phyloP scores from a whole-genome alignment of 495 filamentous ascomycete species.

The Chaetomium tenue region DNA sequence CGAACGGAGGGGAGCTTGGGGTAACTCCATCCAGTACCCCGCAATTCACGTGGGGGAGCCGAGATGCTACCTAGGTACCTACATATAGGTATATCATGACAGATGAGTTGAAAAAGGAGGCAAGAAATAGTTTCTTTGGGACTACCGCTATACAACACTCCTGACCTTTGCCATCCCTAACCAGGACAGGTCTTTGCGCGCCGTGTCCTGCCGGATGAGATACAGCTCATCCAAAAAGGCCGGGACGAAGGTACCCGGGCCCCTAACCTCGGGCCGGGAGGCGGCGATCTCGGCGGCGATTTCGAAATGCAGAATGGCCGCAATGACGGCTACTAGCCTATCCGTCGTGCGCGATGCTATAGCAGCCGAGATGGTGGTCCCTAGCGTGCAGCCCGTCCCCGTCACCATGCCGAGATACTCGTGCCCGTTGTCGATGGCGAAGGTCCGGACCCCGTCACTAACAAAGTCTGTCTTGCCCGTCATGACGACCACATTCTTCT shows the following conservation, averaged over 20 bases:
- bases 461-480: constrained; percentile 79
- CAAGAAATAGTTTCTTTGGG: background rate
- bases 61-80: no score
- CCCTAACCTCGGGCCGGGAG: constrained; percentile 58
- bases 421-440: constrained; percentile 74
- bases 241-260: constrained; percentile 85
- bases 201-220: constrained; percentile 50
- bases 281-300: constrained; percentile 80
- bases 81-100: no score
- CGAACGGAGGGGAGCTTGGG: constrained; percentile 13
- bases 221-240: constrained; percentile 75
- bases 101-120: constrained; percentile 8
- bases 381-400: constrained; percentile 84
- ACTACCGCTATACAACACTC: constrained; percentile 9
- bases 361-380: constrained; percentile 74
- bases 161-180: constrained; percentile 55
- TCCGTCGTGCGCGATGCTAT: constrained; percentile 60
- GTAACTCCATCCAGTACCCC: constrained; percentile 26
- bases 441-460: constrained; percentile 67
- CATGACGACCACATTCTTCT: constrained; percentile 77
- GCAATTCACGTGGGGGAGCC: constrained; percentile 17
- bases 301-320: constrained; percentile 76
- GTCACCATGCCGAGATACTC: constrained; percentile 75
- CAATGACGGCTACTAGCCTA: constrained; percentile 63
- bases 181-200: constrained; percentile 53